Evolutionary conservation across 352 stramenopile species (phyloP), one percentile per base, ranked within the genome.

Genomic region (Pythium dissotocum): DNA sequence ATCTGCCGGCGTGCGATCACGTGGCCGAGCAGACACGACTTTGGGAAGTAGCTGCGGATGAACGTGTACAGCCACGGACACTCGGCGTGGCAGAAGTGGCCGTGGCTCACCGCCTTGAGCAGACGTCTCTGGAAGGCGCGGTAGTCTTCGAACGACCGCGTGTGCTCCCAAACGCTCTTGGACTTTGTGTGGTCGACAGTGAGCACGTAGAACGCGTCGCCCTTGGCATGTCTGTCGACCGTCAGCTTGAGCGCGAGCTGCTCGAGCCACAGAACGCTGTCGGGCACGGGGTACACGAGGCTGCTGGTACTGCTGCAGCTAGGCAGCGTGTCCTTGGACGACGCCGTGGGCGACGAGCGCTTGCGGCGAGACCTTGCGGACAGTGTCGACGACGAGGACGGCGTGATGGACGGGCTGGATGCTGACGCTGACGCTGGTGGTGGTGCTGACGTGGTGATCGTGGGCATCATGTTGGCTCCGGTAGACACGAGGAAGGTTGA

Each of bases 151-250:
- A 67, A 68, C 40, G 56, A 18, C 6, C 49, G 48, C 7, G 46
- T 12, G 30, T 61, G 26, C 6, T n/a, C 2, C 64, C 64, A 71
- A 0, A 16, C 8, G n/a, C 26, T 48, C 32, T 44, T 57, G 36
- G n/a, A 26, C 62, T 61, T 61, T 28, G 52, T 14, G 57, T 72
- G 65, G 7, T 61, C 63, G 44, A 87, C 80, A 10, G 68, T 78
- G 67, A 89, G 73, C 40, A 84, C 70, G 70, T 87, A 91, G 6
- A 69, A 71, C 53, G 86, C 73, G 46, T 88, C 79, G 10, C 72
- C 62, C 33, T 63, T 21, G 79, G 67, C 66, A 79, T 80, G 26
- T 69, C 71, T 12, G 5, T 48, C 26, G 42, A 32, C 28, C 12
- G 30, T 66, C 28, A 90, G 58, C 32, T 77, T 61, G 16, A 84